Percentiles rank a stretch among this genome's conserved stretches.
phyloP scores from a whole-genome alignment of 1,284 basidiomycete genomes.

The Ustilago cynodontis region DNA sequence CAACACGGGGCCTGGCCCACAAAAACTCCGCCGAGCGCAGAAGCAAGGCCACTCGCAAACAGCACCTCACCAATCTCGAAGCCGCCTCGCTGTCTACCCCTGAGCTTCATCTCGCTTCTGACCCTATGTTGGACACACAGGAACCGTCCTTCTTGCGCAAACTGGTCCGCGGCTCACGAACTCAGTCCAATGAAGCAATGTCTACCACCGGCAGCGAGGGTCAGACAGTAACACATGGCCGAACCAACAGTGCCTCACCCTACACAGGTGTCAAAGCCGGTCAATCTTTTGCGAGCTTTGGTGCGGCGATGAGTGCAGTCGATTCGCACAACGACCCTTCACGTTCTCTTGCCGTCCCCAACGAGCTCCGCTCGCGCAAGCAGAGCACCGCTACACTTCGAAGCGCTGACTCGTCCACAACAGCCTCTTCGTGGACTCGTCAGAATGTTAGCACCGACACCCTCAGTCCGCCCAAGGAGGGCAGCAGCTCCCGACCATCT shows the following conservation, averaged over 20 bases:
- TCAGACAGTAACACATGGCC: conserved; percentile 2
- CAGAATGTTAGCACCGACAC: conserved; percentile 51
- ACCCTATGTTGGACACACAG: conserved; percentile 53
- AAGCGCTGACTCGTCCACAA: conserved; percentile 23
- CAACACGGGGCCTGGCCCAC: conserved; percentile 24
- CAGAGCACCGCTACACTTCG: conserved; percentile 29
- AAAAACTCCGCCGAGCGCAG: conserved; percentile 38
- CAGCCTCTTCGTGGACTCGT: conserved; percentile 20
- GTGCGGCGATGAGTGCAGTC: conserved; percentile 49
- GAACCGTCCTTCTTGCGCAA: conserved; percentile 49
- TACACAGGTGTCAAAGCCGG: conserved; percentile 21
- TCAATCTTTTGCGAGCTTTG: conserved; percentile 45
- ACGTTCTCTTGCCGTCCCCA: background rate
- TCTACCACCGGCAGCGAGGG: conserved; percentile 27
- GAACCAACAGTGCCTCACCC: conserved; percentile 19
- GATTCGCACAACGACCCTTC: conserved; percentile 18
- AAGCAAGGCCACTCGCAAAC: conserved; percentile 35
- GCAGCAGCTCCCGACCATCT: conserved; percentile 8
- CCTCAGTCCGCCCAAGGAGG: conserved; percentile 24
- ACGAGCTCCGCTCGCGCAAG: conserved; percentile 27
- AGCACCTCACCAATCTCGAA: conserved; percentile 51
- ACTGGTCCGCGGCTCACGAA: conserved; percentile 33
- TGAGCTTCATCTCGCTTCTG: conserved; percentile 60
- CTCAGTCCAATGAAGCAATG: conserved; percentile 25
- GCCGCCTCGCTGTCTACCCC: conserved; percentile 57